Evolutionary conservation across 1,284 basidiomycete species (phyloP).

Genomic region (Sutorius eximius): DNA sequence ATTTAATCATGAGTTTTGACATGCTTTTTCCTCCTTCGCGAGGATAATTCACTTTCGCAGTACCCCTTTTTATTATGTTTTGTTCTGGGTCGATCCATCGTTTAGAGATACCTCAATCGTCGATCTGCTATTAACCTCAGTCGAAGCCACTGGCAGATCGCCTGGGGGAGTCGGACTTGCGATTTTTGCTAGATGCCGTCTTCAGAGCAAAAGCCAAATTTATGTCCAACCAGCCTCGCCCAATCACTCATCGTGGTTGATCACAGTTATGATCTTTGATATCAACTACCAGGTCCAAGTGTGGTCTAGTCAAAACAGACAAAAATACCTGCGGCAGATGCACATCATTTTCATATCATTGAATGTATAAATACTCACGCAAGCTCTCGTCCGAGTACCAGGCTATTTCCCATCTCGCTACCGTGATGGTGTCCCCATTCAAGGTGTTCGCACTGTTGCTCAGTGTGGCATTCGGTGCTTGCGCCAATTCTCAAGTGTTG

Average conservation of each 20-base stretch:
- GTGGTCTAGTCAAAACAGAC: neutral
- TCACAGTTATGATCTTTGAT: no score
- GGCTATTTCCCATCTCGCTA: neutral
- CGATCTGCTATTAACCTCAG: neutral
- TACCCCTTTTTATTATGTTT: slow-evolving; percentile 13
- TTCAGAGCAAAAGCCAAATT: neutral
- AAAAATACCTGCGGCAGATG: neutral
- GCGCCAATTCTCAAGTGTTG: slow-evolving; percentile 44
- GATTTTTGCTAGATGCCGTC: neutral
- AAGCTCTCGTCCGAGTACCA: neutral
- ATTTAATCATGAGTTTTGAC: slow-evolving; percentile 50
- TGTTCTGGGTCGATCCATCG: neutral
- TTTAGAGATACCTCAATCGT: slow-evolving; percentile 1
- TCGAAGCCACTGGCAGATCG: neutral
- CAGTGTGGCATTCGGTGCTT: slow-evolving; percentile 2
- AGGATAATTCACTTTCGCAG: slow-evolving; percentile 1
- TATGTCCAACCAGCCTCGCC: neutral
- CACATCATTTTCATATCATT: neutral
- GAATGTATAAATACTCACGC: slow-evolving; percentile 9
- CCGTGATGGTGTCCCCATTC: slow-evolving; percentile 15
- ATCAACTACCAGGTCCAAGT: neutral
- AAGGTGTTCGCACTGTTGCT: slow-evolving; percentile 17
- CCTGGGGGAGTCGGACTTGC: neutral
- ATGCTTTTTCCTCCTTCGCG: neutral
- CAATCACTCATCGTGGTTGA: no score